Conservation (phyloP, 148 eudicot genomes). For the Heliamphora exappendiculata region DNA sequence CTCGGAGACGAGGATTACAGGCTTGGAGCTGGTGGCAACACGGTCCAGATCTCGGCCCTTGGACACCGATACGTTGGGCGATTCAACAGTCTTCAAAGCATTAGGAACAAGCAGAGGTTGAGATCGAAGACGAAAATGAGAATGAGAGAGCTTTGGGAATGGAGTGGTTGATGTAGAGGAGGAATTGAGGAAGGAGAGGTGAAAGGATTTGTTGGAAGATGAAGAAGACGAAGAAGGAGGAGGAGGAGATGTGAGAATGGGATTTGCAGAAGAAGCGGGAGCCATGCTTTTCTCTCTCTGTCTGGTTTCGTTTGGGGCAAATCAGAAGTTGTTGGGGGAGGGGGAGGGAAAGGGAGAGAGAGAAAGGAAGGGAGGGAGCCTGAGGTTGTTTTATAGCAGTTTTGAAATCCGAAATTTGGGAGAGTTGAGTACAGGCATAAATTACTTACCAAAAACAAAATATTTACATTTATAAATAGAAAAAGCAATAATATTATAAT, state of each 20-base stretch:
- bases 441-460: too few relatives aligned
- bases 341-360: not conserved
- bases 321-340: not conserved
- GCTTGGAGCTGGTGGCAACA: conserved; percentile 18
- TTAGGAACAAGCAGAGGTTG: not conserved
- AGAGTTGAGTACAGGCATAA: not conserved
- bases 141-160: not conserved
- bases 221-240: not conserved
- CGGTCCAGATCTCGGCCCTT: conserved; percentile 8
- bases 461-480: too few relatives aligned
- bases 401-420: not conserved
- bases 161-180: not conserved
- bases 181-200: conserved; percentile 12
- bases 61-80: conserved; percentile 6
- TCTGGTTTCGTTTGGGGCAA: too few relatives aligned
- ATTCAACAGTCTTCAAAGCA: conserved; percentile 12
- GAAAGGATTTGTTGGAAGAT: conserved; percentile 6
- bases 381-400: not conserved
- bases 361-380: too few relatives aligned
- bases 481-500: too few relatives aligned
- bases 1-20: conserved; percentile 73
- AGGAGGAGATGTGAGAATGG: conserved; percentile 11
- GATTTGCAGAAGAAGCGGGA: conserved; percentile 14
- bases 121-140: not conserved
- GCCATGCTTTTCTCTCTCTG: too few relatives aligned